These are phyloP conservation scores for Penicillium simplicissimum DNA, from an alignment of 495 filamentous ascomycete genomes.

Conservation along the genomic window DNA sequence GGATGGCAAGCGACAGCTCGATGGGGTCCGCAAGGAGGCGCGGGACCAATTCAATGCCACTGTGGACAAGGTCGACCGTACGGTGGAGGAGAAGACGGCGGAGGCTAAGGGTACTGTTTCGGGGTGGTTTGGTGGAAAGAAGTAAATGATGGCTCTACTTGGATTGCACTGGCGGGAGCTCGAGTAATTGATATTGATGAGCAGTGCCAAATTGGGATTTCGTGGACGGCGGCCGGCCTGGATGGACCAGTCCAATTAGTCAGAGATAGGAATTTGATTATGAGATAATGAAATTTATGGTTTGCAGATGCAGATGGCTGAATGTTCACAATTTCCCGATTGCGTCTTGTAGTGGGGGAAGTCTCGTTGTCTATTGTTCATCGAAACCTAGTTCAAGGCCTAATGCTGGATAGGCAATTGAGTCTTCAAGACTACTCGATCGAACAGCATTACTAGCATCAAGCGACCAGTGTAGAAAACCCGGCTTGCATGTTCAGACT, in stretches of 20 bases:
- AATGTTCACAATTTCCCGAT: neutral
- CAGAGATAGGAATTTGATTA: neutral
- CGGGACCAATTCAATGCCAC: constrained; percentile 51
- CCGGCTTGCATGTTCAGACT: neutral
- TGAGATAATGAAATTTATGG: neutral
- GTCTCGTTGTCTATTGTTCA: neutral
- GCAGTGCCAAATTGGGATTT: neutral
- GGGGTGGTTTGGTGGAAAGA: constrained; percentile 75
- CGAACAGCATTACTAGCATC: neutral
- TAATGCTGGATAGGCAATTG: neutral
- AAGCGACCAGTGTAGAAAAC: neutral
- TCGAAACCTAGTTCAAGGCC: neutral
- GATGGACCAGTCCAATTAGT: neutral
- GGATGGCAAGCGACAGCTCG: constrained; percentile 68
- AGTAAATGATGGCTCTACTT: constrained; percentile 39
- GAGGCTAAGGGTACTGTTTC: constrained; percentile 78
- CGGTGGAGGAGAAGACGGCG: constrained; percentile 70
- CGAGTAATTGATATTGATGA: neutral
- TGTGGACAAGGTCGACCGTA: constrained; percentile 62
- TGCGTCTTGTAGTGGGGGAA: neutral
- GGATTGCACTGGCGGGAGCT: neutral
- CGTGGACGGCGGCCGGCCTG: neutral
- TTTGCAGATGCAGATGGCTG: neutral
- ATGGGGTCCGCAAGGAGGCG: constrained; percentile 54
- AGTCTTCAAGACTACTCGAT: neutral